Percentiles rank a stretch among this genome's conserved stretches.
These are phyloP conservation scores for Artemisia annua DNA, from an alignment of 129 eudicot genomes.

Conservation along the genomic window DNA sequence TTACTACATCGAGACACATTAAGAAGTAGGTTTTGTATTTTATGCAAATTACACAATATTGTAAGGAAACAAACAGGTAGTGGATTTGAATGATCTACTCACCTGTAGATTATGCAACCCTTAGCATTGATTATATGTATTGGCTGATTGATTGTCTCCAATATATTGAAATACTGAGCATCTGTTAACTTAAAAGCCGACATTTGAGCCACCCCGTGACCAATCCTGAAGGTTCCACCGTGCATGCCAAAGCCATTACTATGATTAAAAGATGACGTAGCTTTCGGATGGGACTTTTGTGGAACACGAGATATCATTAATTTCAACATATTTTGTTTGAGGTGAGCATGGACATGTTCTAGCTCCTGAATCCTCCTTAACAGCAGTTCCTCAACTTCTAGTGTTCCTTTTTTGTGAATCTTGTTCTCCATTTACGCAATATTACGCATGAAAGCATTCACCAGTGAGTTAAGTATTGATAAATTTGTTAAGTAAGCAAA, in stretches of 20 bases:
- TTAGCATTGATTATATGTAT: background rate
- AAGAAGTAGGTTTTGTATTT: no score
- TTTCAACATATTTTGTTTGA: conserved; percentile 65
- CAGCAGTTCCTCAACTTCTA: conserved; percentile 46
- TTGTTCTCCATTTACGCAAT: background rate
- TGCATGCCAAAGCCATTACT: no score
- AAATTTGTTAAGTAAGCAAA: no score
- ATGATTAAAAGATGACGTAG: conserved; percentile 15
- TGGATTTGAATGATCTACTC: no score
- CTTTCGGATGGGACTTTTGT: conserved; percentile 42
- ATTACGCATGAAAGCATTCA: no score
- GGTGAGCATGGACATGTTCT: conserved; percentile 62
- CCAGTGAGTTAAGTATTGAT: no score
- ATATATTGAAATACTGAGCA: conserved; percentile 7
- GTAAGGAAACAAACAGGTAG: no score
- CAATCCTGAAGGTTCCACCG: conserved; percentile 24
- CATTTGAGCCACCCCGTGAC: background rate
- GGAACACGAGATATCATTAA: conserved; percentile 37
- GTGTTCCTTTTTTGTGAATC: background rate
- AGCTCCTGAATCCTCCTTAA: conserved; percentile 69
- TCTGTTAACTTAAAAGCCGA: background rate
- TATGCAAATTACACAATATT: no score
- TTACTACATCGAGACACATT: no score
- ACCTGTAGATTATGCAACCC: background rate
- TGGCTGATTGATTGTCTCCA: background rate